Conservation (phyloP, 345 rosid species). For the Pistacia atlantica region DNA sequence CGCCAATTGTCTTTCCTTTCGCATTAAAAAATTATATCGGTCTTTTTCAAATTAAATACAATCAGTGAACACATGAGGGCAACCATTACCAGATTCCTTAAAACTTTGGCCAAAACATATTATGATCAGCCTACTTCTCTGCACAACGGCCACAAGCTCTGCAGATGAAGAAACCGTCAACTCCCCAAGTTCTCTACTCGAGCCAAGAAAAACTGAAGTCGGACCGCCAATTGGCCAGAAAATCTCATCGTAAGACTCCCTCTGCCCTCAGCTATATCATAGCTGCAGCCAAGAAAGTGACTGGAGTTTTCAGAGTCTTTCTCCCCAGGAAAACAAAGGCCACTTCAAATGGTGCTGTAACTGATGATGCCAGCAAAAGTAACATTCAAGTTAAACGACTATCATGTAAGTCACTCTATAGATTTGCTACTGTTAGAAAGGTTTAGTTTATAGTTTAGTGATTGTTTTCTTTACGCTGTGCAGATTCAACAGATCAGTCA, state of each 20-base stretch:
- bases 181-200: conserved; percentile 22
- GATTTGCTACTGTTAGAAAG: neutral
- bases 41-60: conserved; percentile 10
- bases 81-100: neutral
- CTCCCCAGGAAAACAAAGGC: conserved; percentile 29
- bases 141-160: neutral
- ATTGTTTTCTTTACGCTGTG: conserved; percentile 20
- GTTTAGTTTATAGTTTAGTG: neutral
- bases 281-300: conserved; percentile 51
- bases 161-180: conserved; percentile 48
- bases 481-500: conserved; percentile 53
- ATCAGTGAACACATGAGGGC: neutral
- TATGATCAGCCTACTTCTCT: neutral
- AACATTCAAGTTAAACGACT: conserved; percentile 28
- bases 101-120: neutral
- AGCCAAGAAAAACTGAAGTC: conserved; percentile 20
- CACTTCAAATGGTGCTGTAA: conserved; percentile 7
- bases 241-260: conserved; percentile 14
- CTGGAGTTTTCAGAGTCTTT: conserved; percentile 40
- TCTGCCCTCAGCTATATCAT: conserved; percentile 28
- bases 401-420: conserved; percentile 53
- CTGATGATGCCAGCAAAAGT: conserved; percentile 10
- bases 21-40: neutral
- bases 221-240: conserved; percentile 11
- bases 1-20: neutral